Percentiles rank a stretch among this genome's conserved stretches.
phyloP scores from a whole-genome alignment of 768 basidiomycete genomes.

The Termitomyces sp. region DNA sequence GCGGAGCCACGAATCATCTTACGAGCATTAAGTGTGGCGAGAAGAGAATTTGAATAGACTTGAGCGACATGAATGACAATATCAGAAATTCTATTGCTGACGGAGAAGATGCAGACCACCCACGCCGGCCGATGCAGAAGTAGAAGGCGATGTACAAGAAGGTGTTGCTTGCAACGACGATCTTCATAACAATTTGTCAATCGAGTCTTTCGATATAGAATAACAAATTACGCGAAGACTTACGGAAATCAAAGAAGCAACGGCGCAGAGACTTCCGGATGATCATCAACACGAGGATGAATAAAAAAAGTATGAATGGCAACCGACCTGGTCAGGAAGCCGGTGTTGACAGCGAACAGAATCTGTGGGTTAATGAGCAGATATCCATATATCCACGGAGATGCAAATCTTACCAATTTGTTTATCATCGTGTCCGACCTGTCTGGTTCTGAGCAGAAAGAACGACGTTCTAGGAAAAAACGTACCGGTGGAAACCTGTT shows the following conservation, averaged over 20 bases:
- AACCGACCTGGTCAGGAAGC: slow-evolving; percentile 26
- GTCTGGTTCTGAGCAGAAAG: not conserved
- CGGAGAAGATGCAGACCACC: slow-evolving; percentile 26
- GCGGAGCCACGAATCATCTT: slow-evolving; percentile 37
- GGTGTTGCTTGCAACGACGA: slow-evolving; percentile 37
- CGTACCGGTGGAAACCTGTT: slow-evolving; percentile 42
- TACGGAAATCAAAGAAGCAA: slow-evolving; percentile 49
- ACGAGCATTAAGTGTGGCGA: slow-evolving; percentile 53
- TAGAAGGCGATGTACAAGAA: slow-evolving; percentile 58
- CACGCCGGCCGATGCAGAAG: slow-evolving; percentile 54
- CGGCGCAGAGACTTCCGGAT: slow-evolving; percentile 41
- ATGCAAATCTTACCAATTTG: slow-evolving; percentile 27
- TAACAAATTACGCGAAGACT: slow-evolving; percentile 10
- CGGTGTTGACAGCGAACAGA: slow-evolving; percentile 39
- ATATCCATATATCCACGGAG: not conserved
- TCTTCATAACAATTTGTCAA: slow-evolving; percentile 25
- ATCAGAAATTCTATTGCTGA: not conserved
- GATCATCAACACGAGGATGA: slow-evolving; percentile 3
- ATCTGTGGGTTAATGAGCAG: slow-evolving; percentile 23
- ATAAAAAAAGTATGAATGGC: not conserved
- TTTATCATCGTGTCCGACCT: slow-evolving; percentile 45
- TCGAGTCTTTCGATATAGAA: not conserved
- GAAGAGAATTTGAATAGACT: slow-evolving; percentile 60
- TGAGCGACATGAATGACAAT: not conserved
- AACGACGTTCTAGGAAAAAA: not conserved